Evolutionary conservation across 768 basidiomycete species (phyloP).

Genomic region (Coprinopsis cinerea): DNA sequence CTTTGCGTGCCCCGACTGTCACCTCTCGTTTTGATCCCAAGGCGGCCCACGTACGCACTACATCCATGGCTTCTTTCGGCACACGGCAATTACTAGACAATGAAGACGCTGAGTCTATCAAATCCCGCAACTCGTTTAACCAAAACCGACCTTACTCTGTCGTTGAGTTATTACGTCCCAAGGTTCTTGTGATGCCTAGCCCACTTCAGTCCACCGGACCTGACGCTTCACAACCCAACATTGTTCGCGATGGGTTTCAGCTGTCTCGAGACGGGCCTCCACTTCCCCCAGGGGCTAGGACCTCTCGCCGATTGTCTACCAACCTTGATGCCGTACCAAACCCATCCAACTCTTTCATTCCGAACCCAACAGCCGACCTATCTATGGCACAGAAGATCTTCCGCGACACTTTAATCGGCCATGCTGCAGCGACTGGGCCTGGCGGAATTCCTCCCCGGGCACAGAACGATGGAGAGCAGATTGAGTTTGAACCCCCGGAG

Average conservation of each 20-base stretch:
- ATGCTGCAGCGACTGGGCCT: conserved; percentile 49
- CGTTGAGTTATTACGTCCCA: conserved; percentile 77
- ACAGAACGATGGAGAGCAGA: conserved; percentile 72
- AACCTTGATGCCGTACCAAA: conserved; percentile 21
- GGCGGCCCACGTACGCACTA: conserved; percentile 47
- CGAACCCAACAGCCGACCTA: conserved; percentile 69
- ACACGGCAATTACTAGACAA: conserved; percentile 58
- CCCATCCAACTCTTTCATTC: conserved; percentile 65
- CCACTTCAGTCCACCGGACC: conserved; percentile 56
- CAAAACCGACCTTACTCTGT: conserved; percentile 63
- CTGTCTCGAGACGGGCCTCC: conserved; percentile 67
- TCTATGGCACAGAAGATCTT: conserved; percentile 81
- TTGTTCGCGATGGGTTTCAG: conserved; percentile 54
- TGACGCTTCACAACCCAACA: conserved; percentile 24
- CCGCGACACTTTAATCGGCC: conserved; percentile 66
- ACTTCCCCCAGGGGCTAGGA: conserved; percentile 67
- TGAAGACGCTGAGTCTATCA: conserved; percentile 35
- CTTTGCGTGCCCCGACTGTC: conserved; percentile 57
- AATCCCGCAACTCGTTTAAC: conserved; percentile 32
- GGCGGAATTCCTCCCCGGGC: conserved; percentile 64
- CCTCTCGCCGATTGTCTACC: conserved; percentile 44
- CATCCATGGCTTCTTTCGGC: conserved; percentile 62
- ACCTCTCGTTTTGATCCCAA: conserved; percentile 83
- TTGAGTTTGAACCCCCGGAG: conserved; percentile 37
- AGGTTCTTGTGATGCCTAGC: conserved; percentile 92